A percentile compares a stretch with the other conserved stretches of the same genome.
phyloP scores from a whole-genome alignment of 1,284 basidiomycete species.

The Rhodotorula sp. region DNA sequence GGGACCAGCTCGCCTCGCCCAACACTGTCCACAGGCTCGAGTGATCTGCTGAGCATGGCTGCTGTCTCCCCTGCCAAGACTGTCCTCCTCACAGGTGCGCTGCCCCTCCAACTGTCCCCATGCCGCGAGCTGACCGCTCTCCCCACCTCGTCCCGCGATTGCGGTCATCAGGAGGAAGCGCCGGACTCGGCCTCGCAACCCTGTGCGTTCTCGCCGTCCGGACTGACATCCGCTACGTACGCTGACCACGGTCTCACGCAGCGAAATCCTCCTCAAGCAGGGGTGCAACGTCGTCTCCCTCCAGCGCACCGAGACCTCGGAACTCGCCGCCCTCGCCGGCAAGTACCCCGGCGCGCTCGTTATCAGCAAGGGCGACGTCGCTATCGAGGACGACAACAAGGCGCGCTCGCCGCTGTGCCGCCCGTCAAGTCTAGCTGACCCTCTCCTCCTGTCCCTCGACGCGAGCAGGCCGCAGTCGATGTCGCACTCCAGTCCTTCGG shows the following conservation, averaged over 20 bases:
- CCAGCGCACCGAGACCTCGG: constrained; percentile 67
- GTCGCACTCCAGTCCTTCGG: constrained; percentile 56
- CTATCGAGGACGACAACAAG: constrained; percentile 58
- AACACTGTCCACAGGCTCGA: neutral
- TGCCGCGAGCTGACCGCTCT: neutral
- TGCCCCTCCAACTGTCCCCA: neutral
- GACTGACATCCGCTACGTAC: neutral
- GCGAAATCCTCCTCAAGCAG: constrained; percentile 54
- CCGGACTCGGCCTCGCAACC: constrained; percentile 77
- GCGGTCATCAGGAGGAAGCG: constrained; percentile 46
- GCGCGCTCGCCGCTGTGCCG: constrained; percentile 1
- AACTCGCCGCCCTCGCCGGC: constrained; percentile 61
- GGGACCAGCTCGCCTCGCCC: too few species aligned
- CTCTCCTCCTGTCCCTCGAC: too few species aligned
- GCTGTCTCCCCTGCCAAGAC: neutral
- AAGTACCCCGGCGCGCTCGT: constrained; percentile 48
- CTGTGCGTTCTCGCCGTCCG: constrained; percentile 51
- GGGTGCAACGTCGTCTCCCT: constrained; percentile 70
- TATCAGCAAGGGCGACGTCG: constrained; percentile 60
- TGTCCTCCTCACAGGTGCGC: constrained; percentile 33
- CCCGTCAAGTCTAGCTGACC: neutral
- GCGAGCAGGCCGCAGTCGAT: constrained; percentile 58
- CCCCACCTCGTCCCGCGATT: neutral
- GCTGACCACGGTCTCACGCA: neutral
- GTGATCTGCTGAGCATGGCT: neutral